Conservation (phyloP, 495 filamentous ascomycete species). For the Usnea hakonensis region DNA sequence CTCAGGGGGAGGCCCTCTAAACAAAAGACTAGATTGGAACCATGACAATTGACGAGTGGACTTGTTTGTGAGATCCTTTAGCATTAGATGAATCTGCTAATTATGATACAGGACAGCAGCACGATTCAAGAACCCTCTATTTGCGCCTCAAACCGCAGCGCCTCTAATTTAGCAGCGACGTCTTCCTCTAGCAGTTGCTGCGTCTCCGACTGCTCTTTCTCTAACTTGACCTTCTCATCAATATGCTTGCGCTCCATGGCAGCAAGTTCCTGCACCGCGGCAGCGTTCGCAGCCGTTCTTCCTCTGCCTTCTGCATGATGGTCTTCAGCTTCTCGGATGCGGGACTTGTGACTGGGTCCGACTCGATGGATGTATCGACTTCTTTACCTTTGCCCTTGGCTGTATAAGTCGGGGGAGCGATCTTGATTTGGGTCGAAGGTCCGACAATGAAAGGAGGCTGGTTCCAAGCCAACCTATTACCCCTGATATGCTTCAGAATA, state of each 20-base stretch:
- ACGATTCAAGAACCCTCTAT: too few species aligned
- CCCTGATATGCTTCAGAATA: too few species aligned
- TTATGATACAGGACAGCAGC: too few species aligned
- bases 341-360: not conserved
- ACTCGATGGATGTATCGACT: not conserved
- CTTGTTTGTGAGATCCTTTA: too few species aligned
- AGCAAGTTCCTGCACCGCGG: not conserved
- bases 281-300: not conserved
- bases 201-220: not conserved
- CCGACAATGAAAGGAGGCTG: too few species aligned
- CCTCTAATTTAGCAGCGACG: not conserved
- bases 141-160: not conserved
- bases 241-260: not conserved
- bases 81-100: too few species aligned
- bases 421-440: too few species aligned
- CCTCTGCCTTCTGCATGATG: not conserved
- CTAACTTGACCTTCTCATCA: not conserved
- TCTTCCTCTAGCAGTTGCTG: not conserved
- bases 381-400: not conserved
- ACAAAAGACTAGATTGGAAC: too few species aligned
- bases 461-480: too few species aligned
- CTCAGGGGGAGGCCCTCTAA: too few species aligned
- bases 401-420: not conserved
- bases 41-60: too few species aligned
- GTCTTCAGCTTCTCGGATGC: not conserved